These are phyloP conservation scores for Epichloe glyceriae DNA, from an alignment of 2,329 filamentous ascomycete species.

Conservation along the genomic window DNA sequence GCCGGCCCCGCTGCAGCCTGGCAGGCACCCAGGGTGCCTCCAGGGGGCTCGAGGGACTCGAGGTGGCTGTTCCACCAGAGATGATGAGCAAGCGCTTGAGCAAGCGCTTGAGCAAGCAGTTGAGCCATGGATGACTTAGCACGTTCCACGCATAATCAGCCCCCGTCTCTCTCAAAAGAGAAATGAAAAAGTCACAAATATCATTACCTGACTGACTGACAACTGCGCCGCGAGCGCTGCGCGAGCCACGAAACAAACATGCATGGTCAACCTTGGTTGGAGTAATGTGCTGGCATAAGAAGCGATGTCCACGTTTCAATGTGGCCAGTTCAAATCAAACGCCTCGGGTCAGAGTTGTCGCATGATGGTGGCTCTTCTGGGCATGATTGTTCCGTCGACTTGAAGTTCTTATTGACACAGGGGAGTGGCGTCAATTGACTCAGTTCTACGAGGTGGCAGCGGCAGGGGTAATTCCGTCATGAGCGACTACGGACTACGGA, in stretches of 20 bases:
- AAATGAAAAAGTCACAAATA: no score
- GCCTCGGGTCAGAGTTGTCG: slow-evolving; percentile 8
- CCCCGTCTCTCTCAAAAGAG: no score
- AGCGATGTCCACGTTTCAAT: slow-evolving; percentile 16
- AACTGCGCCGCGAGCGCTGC: not conserved
- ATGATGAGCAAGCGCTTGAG: slow-evolving; percentile 25
- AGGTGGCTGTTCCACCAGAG: no score
- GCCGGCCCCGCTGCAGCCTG: no score
- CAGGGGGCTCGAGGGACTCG: no score
- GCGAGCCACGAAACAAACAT: not conserved
- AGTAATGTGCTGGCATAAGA: slow-evolving; percentile 5
- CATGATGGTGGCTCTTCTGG: not conserved
- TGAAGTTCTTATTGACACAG: not conserved
- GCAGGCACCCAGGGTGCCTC: no score
- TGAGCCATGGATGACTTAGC: slow-evolving; percentile 24
- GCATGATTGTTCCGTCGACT: not conserved
- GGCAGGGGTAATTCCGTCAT: not conserved
- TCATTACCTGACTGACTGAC: not conserved
- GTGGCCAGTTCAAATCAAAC: slow-evolving; percentile 20
- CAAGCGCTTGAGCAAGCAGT: slow-evolving; percentile 1
- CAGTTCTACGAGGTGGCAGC: not conserved
- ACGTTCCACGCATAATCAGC: slow-evolving; percentile 31
- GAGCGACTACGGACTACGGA: no score
- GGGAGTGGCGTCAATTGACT: not conserved
- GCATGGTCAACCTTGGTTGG: not conserved